These are phyloP conservation scores for Pichia insulana DNA, from an alignment of 805 yeast genomes.

Conservation along the genomic window DNA sequence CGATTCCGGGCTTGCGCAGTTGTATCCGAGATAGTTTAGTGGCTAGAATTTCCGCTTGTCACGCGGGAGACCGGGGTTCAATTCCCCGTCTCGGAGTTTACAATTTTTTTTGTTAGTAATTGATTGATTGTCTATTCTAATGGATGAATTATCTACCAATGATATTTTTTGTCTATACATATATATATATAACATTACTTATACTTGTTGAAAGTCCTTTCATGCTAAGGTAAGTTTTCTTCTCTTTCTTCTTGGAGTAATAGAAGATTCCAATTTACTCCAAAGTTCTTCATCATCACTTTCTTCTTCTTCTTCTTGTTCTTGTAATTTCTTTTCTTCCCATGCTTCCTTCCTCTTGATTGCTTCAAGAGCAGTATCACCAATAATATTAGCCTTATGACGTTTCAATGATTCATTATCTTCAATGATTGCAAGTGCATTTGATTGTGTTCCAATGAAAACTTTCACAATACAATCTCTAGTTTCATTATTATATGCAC, in stretches of 20 bases:
- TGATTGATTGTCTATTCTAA: too few species aligned
- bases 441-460: conserved; percentile 65
- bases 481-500: conserved; percentile 59
- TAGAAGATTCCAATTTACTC: conserved; percentile 21
- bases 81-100: conserved; percentile 35
- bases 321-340: conserved; percentile 21
- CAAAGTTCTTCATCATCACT: conserved; percentile 29
- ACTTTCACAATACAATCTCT: conserved; percentile 62
- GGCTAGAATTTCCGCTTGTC: conserved; percentile 36
- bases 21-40: conserved; percentile 33
- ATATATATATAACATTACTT: too few species aligned
- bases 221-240: conserved; percentile 15
- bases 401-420: conserved; percentile 29
- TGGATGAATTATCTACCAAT: too few species aligned
- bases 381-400: conserved; percentile 11
- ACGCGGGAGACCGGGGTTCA: conserved; percentile 37
- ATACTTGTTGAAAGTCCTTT: too few species aligned
- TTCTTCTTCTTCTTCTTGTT: conserved; percentile 28
- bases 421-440: conserved; percentile 42
- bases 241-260: conserved; percentile 23
- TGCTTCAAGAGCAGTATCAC: conserved; percentile 13
- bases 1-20: conserved; percentile 24
- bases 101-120: neutral
- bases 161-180: too few species aligned
- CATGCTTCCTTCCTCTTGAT: conserved; percentile 31